These are phyloP conservation scores for Drosera spatulata DNA, from an alignment of 179 eudicot genomes.

Conservation along the genomic window DNA sequence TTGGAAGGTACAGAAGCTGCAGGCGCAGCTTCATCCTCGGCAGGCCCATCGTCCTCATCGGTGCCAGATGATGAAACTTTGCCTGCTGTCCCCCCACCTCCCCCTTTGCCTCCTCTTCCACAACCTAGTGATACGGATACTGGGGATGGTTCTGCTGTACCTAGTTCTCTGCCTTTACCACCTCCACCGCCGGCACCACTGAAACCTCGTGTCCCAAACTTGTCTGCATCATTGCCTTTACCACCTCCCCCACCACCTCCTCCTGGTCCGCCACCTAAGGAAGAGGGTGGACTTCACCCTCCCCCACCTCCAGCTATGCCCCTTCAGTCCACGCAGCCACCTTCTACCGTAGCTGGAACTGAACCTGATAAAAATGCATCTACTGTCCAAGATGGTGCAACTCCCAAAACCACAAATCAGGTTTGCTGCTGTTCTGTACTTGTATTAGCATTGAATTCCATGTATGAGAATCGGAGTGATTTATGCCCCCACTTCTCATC, in stretches of 20 bases:
- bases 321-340: constrained; percentile 50
- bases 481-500: too few species aligned
- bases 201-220: constrained; percentile 38
- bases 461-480: too few species aligned
- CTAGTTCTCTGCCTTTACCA: constrained; percentile 73
- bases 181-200: constrained; percentile 90
- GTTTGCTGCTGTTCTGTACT: constrained; percentile 16
- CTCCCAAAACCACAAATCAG: constrained; percentile 30
- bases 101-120: constrained; percentile 86
- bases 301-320: constrained; percentile 53
- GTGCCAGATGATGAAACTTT: constrained; percentile 42
- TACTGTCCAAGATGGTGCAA: constrained; percentile 31
- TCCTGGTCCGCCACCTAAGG: constrained; percentile 81
- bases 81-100: constrained; percentile 54
- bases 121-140: constrained; percentile 36
- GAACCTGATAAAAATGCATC: constrained; percentile 37
- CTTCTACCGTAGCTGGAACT: constrained; percentile 48
- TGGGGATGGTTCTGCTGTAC: constrained; percentile 33
- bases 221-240: constrained; percentile 47
- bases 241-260: constrained; percentile 86
- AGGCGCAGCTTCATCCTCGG: constrained; percentile 23
- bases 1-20: constrained; percentile 45
- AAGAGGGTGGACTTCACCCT: constrained; percentile 34
- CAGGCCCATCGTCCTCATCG: constrained; percentile 39
- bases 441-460: too few species aligned